Evolutionary conservation across 2,329 filamentous ascomycete genomes (phyloP), one percentile per base, ranked within the genome.

Genomic region (Falciphora oryzae): DNA sequence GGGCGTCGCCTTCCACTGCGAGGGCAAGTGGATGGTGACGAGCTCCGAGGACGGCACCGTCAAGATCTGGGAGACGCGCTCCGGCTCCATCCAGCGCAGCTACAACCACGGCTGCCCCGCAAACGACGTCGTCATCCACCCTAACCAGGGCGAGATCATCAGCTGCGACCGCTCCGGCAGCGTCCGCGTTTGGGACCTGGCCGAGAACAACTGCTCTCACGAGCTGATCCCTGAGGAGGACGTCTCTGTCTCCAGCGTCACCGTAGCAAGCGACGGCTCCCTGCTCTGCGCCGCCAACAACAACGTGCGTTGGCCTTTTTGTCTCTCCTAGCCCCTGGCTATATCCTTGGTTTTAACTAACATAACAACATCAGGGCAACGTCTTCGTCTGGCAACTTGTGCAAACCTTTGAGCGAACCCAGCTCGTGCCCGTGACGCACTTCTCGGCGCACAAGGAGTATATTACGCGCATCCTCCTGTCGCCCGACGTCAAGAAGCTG

Each of bases 1-100:
- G 0, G 95, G 95, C 58, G 91, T 99, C 60, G 93, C 93, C 14
- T 99, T 99, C 75, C 95, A 99, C 76, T 98, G 94, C 75, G 95
- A 99, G 77, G 93, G 94, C 14, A 99, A 99, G 79, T 99, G 95
- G 95, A 97, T 99, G 91, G 95, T 98, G 25, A 99, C 95, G 13
- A 96, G 91, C 76, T 96, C 92, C 60, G 95, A 99, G 77, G 95
- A 99, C 74, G 92, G 93, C 71, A 96, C 92, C 0, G 93, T 97
- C 73, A 96, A 96, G 82, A 96, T 97, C 68, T 97, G 93, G 93
- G 94, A 97, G 75, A 97, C 93, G 6, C 83, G 93, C 60, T 91
- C 85, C 16, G 94, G 92, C 59, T 88, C 85, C 65, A 87, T 98
- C 64, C 95, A 99, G 78, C 87, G 95, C 64, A 97, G 94, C 77